Percentiles rank a stretch among this genome's conserved stretches.
These are phyloP conservation scores for Tuber borchii DNA, from an alignment of 495 filamentous ascomycete genomes.

Conservation along the genomic window DNA sequence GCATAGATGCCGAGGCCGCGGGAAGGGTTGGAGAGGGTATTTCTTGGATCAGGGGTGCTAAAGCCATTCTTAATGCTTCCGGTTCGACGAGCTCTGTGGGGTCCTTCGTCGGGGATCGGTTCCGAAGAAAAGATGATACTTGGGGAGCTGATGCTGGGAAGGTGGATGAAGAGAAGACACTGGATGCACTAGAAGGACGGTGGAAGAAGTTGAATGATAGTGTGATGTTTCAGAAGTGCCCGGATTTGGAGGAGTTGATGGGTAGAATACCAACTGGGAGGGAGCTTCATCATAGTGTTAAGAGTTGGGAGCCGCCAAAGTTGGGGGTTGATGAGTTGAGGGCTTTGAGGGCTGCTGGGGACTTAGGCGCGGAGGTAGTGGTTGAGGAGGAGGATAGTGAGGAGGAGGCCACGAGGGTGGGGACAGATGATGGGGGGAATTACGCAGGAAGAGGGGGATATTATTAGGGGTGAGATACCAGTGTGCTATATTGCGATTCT, in stretches of 20 bases:
- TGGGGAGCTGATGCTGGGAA: conserved; percentile 80
- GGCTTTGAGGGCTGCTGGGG: conserved; percentile 42
- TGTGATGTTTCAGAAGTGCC: conserved; percentile 66
- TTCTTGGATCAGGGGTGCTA: conserved; percentile 57
- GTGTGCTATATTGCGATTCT: neutral
- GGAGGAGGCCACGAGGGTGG: conserved; percentile 51
- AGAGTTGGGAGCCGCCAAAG: conserved; percentile 53
- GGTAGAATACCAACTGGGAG: conserved; percentile 76
- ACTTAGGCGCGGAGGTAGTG: conserved; percentile 39
- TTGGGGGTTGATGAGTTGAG: conserved; percentile 54
- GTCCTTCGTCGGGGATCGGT: conserved; percentile 67
- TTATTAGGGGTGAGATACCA: conserved; percentile 16
- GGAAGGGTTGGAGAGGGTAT: conserved; percentile 75
- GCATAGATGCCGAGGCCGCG: conserved; percentile 74
- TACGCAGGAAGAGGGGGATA: conserved; percentile 30
- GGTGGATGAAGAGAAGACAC: conserved; percentile 74
- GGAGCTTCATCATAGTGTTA: conserved; percentile 63
- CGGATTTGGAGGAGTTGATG: conserved; percentile 60
- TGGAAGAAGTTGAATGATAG: conserved; percentile 93
- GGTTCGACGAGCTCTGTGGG: conserved; percentile 49
- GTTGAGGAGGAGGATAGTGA: conserved; percentile 45
- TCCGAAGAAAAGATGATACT: conserved; percentile 55
- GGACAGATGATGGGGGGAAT: conserved; percentile 43
- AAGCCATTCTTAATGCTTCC: conserved; percentile 39
- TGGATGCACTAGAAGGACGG: conserved; percentile 79